Percentiles rank a stretch among this genome's conserved stretches.
Conservation (phyloP, 1,139 yeast genomes). For the Geotrichum cucujoidarum region DNA sequence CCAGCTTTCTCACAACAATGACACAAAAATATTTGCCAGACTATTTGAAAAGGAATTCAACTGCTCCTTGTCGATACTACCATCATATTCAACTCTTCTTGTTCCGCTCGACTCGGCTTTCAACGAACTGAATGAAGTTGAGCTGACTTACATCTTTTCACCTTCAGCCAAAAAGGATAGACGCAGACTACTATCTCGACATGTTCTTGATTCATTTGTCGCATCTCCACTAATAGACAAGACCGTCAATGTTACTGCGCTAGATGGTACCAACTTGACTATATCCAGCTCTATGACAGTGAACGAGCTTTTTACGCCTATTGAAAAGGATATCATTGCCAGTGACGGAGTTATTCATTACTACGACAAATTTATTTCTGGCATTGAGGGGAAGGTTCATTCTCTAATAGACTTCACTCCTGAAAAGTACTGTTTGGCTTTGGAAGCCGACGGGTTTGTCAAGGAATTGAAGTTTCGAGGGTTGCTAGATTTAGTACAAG, state of each 20-base stretch:
- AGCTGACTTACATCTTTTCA: slow-evolving; percentile 44
- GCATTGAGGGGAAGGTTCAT: slow-evolving; percentile 11
- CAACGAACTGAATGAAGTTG: slow-evolving; percentile 40
- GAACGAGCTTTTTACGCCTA: slow-evolving; percentile 31
- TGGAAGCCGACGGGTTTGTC: slow-evolving; percentile 63
- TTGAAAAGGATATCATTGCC: slow-evolving; percentile 44
- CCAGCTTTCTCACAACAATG: slow-evolving; percentile 31
- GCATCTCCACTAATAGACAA: slow-evolving; percentile 25
- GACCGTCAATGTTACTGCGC: slow-evolving; percentile 30
- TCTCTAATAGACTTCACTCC: slow-evolving; percentile 48
- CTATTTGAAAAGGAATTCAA: slow-evolving; percentile 27
- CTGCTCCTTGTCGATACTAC: slow-evolving; percentile 22
- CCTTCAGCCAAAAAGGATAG: slow-evolving; percentile 40
- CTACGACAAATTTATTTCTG: slow-evolving; percentile 40
- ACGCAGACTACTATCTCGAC: slow-evolving; percentile 35
- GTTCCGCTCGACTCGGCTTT: slow-evolving; percentile 46
- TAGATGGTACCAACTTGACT: slow-evolving; percentile 28
- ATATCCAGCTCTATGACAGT: slow-evolving; percentile 25
- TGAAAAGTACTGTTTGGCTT: slow-evolving; percentile 65
- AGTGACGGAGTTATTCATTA: slow-evolving; percentile 62
- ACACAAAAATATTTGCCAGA: slow-evolving; percentile 26
- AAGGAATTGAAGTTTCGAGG: slow-evolving; percentile 63
- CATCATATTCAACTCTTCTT: slow-evolving; percentile 37
- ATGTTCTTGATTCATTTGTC: slow-evolving; percentile 30
- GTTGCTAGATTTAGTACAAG: slow-evolving; percentile 51